phyloP scores from a whole-genome alignment of 1,284 basidiomycete species.

The Leccinum pallidistipes region DNA sequence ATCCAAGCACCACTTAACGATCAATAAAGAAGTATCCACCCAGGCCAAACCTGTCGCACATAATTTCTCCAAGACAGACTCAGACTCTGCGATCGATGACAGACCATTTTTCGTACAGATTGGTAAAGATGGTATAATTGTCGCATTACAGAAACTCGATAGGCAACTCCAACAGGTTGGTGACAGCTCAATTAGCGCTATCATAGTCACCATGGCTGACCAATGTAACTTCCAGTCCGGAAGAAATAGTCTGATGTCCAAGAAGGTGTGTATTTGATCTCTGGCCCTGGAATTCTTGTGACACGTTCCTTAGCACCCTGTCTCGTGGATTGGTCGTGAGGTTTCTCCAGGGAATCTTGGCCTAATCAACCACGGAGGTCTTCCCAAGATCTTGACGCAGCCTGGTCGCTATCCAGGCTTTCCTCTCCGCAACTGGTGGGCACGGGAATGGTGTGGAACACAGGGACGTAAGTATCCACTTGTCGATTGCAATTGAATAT shows the following conservation, averaged over 20 bases:
- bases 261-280: conserved; percentile 36
- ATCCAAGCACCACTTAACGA: conserved; percentile 9
- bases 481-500: background rate
- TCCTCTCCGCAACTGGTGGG: conserved; percentile 82
- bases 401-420: conserved; percentile 76
- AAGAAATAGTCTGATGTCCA: conserved; percentile 50
- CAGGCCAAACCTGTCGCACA: conserved; percentile 6
- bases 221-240: conserved; percentile 44
- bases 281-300: background rate
- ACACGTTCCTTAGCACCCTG: conserved; percentile 44
- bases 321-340: conserved; percentile 69
- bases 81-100: conserved; percentile 38
- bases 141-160: conserved; percentile 66
- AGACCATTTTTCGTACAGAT: conserved; percentile 70
- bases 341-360: conserved; percentile 66
- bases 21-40: conserved; percentile 1
- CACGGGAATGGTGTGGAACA: conserved; percentile 63
- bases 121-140: conserved; percentile 59
- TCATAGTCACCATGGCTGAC: conserved; percentile 1
- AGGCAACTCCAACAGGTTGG: conserved; percentile 52
- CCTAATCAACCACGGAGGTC: conserved; percentile 74
- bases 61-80: conserved; percentile 28
- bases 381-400: conserved; percentile 66
- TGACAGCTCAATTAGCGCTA: conserved; percentile 1
- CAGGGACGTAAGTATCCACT: conserved; percentile 54